Evolutionary conservation across 2,329 filamentous ascomycete species (phyloP).

Genomic region (Stagonosporopsis chrysanthemi): DNA sequence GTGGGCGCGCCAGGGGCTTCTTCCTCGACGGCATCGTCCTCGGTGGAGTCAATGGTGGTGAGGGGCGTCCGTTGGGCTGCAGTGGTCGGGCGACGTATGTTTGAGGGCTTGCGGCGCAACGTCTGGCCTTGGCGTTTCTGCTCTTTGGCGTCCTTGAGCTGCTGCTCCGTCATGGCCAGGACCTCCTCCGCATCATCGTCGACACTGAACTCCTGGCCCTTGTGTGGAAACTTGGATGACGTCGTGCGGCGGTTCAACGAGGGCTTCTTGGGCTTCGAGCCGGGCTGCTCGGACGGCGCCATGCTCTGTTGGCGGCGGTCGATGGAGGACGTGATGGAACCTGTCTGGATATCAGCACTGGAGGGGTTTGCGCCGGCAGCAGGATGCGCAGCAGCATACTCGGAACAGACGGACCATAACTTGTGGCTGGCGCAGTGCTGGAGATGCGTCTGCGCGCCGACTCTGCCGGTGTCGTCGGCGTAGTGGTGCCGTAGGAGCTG

Average conservation of each 20-base stretch:
- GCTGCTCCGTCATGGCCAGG: slow-evolving; percentile 42
- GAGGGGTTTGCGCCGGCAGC: not conserved
- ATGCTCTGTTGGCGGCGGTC: slow-evolving; percentile 39
- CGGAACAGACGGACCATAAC: slow-evolving; percentile 42
- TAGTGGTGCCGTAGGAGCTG: slow-evolving; percentile 37
- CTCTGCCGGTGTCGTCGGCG: slow-evolving; percentile 35
- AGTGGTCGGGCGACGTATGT: slow-evolving; percentile 54
- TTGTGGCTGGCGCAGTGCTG: slow-evolving; percentile 36
- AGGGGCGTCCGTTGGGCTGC: slow-evolving; percentile 56
- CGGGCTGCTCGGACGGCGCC: slow-evolving; percentile 29
- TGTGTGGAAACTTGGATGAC: slow-evolving; percentile 76
- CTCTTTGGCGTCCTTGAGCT: slow-evolving; percentile 21
- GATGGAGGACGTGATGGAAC: slow-evolving; percentile 46
- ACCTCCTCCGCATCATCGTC: slow-evolving; percentile 88
- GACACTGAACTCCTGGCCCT: slow-evolving; percentile 86
- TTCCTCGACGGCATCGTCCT: slow-evolving; percentile 55
- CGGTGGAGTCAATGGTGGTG: slow-evolving; percentile 58
- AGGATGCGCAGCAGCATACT: not conserved
- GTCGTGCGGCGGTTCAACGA: slow-evolving; percentile 75
- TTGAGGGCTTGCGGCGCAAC: slow-evolving; percentile 60
- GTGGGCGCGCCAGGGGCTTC: slow-evolving; percentile 33
- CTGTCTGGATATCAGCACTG: slow-evolving; percentile 27
- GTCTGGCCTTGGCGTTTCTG: slow-evolving; percentile 41
- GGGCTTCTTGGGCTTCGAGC: slow-evolving; percentile 69
- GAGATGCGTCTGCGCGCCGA: slow-evolving; percentile 42